Evolutionary conservation across 164 flowering plant genomes (phyloP).

Genomic region (Annona squamosa): DNA sequence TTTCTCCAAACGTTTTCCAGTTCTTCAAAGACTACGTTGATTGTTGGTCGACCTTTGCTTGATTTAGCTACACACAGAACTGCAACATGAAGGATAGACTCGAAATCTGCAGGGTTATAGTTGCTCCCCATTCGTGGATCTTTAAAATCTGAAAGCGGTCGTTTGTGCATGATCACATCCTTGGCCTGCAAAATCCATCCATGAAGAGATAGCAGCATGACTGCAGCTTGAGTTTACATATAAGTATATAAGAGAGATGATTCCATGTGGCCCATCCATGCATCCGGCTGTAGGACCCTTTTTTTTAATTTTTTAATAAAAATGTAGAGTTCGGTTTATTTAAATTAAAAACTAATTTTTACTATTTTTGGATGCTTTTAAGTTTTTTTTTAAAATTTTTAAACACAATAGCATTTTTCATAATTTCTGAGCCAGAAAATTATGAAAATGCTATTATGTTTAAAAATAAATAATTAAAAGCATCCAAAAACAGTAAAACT

Average conservation of each 20-base stretch:
- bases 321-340: too few relatives aligned
- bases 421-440: too few relatives aligned
- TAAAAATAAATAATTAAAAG: too few relatives aligned
- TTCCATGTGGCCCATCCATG: not conserved
- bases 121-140: slow-evolving; percentile 47
- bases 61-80: slow-evolving; percentile 62
- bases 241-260: too few relatives aligned
- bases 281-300: not conserved
- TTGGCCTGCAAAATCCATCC: slow-evolving; percentile 41
- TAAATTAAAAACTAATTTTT: too few relatives aligned
- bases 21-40: slow-evolving; percentile 41
- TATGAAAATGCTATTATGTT: too few relatives aligned
- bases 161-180: slow-evolving; percentile 45
- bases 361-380: too few relatives aligned
- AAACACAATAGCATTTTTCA: too few relatives aligned
- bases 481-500: too few relatives aligned
- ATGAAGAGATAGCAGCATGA: not conserved
- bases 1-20: slow-evolving; percentile 53
- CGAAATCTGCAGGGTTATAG: slow-evolving; percentile 36
- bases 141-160: slow-evolving; percentile 48
- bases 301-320: too few relatives aligned
- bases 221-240: too few relatives aligned
- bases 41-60: slow-evolving; percentile 60
- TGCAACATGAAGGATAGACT: slow-evolving; percentile 48
- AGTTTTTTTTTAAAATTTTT: too few relatives aligned